Percentiles rank a stretch among this genome's conserved stretches.
phyloP scores from a whole-genome alignment of 169 alveolate species.

The Amoebophrya sp. region DNA sequence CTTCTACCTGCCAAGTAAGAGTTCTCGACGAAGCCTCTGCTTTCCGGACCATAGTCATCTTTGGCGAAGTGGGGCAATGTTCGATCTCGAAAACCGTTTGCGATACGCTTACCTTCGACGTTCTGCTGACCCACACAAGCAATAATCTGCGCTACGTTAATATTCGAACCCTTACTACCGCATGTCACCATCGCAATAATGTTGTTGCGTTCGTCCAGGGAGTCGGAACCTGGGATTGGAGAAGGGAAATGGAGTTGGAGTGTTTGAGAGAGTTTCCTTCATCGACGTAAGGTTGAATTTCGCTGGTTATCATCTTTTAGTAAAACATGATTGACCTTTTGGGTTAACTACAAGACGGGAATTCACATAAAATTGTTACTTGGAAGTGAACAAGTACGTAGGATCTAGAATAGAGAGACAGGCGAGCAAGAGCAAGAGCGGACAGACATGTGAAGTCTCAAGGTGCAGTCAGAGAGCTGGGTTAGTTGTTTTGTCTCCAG shows the following conservation, averaged over 20 bases:
- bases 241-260: no score
- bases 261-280: no score
- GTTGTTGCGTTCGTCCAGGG: slow-evolving; percentile 86
- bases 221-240: slow-evolving; percentile 66
- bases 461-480: not conserved
- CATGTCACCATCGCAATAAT: slow-evolving; percentile 91
- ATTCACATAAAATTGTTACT: no score
- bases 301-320: no score
- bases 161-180: slow-evolving; percentile 81
- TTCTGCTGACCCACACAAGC: slow-evolving; percentile 99
- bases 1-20: slow-evolving; percentile 86
- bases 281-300: no score
- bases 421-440: not conserved
- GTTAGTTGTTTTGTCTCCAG: slow-evolving; percentile 3
- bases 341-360: no score
- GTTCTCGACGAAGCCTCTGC: slow-evolving; percentile 97
- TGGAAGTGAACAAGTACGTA: not conserved
- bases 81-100: slow-evolving; percentile 94
- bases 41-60: slow-evolving; percentile 98
- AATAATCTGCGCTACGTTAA: slow-evolving; percentile 93
- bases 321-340: no score
- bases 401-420: not conserved
- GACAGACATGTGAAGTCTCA: no score
- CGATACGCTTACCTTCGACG: slow-evolving; percentile 99
- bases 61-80: slow-evolving; percentile 98